These are phyloP conservation scores for Aspergillus sp. DNA, from an alignment of 2,329 filamentous ascomycete species.

Conservation along the genomic window DNA sequence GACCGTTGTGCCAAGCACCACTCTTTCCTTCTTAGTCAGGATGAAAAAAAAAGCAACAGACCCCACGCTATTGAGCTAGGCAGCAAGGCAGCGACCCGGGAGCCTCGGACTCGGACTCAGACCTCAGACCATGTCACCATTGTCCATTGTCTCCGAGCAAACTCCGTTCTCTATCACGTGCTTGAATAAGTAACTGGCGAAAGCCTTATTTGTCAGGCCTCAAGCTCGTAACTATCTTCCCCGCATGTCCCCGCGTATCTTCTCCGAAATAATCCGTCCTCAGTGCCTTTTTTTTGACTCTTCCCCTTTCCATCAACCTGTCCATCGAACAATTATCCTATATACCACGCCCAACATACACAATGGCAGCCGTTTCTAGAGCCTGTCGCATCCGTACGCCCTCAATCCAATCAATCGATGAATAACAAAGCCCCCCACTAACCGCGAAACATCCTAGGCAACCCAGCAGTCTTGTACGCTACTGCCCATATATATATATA, in stretches of 20 bases:
- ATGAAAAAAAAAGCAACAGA: slow-evolving; percentile 5
- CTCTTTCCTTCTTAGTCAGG: slow-evolving; percentile 6
- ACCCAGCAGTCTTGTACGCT: slow-evolving; percentile 49
- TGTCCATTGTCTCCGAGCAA: neutral
- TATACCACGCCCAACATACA: neutral
- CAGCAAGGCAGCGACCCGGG: neutral
- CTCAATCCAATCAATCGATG: slow-evolving; percentile 11
- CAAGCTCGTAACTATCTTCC: neutral
- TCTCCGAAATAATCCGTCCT: neutral
- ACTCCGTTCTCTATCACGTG: neutral
- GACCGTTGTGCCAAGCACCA: slow-evolving; percentile 20
- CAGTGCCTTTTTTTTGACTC: neutral
- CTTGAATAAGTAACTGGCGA: neutral
- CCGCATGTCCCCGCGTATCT: neutral
- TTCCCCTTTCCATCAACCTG: neutral
- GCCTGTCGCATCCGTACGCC: slow-evolving; percentile 30
- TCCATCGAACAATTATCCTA: neutral
- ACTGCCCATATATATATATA: neutral
- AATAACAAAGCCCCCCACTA: neutral
- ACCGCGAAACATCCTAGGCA: slow-evolving; percentile 30
- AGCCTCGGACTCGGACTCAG: neutral
- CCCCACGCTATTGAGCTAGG: slow-evolving; percentile 1
- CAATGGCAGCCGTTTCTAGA: slow-evolving; percentile 21
- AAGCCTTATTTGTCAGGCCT: neutral
- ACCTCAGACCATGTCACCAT: neutral